Base-by-base conservation (phyloP, 495 filamentous ascomycete species). In the Trichoderma virens region DNA sequence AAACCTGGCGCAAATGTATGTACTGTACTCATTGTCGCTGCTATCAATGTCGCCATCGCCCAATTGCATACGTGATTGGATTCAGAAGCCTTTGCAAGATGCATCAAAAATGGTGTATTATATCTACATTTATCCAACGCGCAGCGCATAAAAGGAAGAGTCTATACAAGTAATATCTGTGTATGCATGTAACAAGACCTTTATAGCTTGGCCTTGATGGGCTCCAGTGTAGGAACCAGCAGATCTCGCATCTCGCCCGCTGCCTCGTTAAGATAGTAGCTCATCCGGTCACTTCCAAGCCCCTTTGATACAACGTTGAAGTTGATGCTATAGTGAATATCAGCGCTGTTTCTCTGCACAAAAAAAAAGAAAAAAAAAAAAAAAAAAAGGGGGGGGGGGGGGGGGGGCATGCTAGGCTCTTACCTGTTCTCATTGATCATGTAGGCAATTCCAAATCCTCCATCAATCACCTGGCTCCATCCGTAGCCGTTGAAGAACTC, bases 401-500 rank as follows among this genome's bases (percentile, higher is more conserved):
- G n/a, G n/a, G n/a, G n/a, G n/a, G n/a, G n/a, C n/a, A n/a, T 28
- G 23, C 41, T 31, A 32, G 64, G 66, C 71, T 75, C 79, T 75
- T 72, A 83, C 82, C 78, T 84, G 75, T 95, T 96, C 83, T 99
- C 94, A 72, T 99, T 99, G 71, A 99, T 97, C 95, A 99, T 99
- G 70, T 99, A 99, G 14, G 95, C 95, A 75, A 99, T 96, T 25
- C 95, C 94, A 74, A 91, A 99, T 18, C 94, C 94, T 41, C 88
- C 90, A 73, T 98, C 93, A 64, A 98, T 89, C 23, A 99, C 95
- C 83, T 99, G 93, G 72, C 91, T 95, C 95, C 95, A 99, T 34
- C 95, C 95, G 79, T 99, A 99, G 18, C 95, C 95, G 73, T 99
- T 98, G 81, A 98, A 99, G 80, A 86, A 96, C 82, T 99, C 95